These are phyloP conservation scores for Cyberlindnera japonica DNA, from an alignment of 805 yeast species.

Conservation along the genomic window DNA sequence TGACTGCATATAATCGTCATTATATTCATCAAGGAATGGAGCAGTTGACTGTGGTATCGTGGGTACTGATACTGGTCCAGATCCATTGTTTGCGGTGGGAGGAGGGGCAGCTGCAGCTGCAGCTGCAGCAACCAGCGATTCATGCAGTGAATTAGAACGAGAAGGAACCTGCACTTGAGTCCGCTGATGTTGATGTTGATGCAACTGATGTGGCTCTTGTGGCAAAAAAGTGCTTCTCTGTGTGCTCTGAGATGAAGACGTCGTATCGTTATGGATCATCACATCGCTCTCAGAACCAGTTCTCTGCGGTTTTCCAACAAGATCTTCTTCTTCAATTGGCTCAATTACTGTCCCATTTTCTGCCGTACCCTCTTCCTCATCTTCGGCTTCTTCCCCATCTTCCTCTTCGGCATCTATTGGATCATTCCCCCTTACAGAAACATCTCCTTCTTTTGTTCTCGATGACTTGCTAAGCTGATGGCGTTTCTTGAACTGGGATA, in stretches of 20 bases:
- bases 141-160: too few relatives aligned
- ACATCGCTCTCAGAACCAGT: not conserved
- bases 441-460: too few relatives aligned
- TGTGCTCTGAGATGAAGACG: not conserved
- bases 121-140: too few relatives aligned
- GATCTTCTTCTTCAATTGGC: not conserved
- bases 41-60: not conserved
- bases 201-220: too few relatives aligned
- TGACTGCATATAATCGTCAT: slow-evolving; percentile 13
- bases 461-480: slow-evolving; percentile 42
- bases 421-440: too few relatives aligned
- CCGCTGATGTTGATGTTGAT: not conserved
- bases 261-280: too few relatives aligned
- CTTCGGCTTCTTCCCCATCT: slow-evolving; percentile 2
- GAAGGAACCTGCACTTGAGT: not conserved
- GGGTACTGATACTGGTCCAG: not conserved
- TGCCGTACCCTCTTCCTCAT: slow-evolving; percentile 10
- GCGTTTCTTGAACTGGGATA: slow-evolving; percentile 55
- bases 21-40: slow-evolving; percentile 7
- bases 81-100: not conserved
- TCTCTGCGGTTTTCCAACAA: not conserved
- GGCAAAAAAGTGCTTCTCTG: too few relatives aligned
- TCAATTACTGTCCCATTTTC: not conserved
- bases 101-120: not conserved
- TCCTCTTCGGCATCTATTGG: not conserved